Evolutionary conservation across 768 basidiomycete genomes (phyloP).

Genomic region (Agaricus sinodeliciosus): DNA sequence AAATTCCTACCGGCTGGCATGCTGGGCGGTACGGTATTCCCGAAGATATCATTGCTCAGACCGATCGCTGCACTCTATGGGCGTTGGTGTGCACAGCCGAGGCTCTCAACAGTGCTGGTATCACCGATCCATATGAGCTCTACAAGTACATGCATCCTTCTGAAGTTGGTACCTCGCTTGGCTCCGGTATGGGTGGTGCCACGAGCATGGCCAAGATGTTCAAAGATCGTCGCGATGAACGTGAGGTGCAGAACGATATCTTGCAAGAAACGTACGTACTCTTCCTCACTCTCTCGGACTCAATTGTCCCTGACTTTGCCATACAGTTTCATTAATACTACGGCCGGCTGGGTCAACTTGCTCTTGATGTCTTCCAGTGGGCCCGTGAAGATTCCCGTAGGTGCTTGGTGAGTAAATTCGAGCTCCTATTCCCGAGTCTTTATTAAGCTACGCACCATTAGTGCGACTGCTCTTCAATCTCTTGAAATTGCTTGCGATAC

Average conservation of each 20-base stretch:
- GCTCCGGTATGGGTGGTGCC: slow-evolving; percentile 97
- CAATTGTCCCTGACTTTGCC: neutral
- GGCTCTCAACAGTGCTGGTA: slow-evolving; percentile 92
- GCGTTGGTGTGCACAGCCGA: slow-evolving; percentile 92
- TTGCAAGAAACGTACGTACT: slow-evolving; percentile 88
- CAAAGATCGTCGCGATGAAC: slow-evolving; percentile 97
- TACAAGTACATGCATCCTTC: slow-evolving; percentile 97
- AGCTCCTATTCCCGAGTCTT: slow-evolving; percentile 4
- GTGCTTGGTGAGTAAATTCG: slow-evolving; percentile 71
- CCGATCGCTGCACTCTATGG: slow-evolving; percentile 91
- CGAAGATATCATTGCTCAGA: slow-evolving; percentile 90
- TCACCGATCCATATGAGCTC: slow-evolving; percentile 96
- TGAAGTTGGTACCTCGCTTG: slow-evolving; percentile 89
- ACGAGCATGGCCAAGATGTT: slow-evolving; percentile 93
- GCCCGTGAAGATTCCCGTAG: slow-evolving; percentile 98
- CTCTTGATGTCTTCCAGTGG: slow-evolving; percentile 93
- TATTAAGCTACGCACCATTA: slow-evolving; percentile 21
- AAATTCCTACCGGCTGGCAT: slow-evolving; percentile 96
- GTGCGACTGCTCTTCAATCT: slow-evolving; percentile 96
- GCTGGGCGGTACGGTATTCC: slow-evolving; percentile 97
- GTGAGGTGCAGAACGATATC: slow-evolving; percentile 97
- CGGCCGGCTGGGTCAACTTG: slow-evolving; percentile 96
- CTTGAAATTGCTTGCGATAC: slow-evolving; percentile 98
- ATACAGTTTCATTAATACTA: slow-evolving; percentile 93
- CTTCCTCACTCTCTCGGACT: slow-evolving; percentile 1